phyloP scores from a whole-genome alignment of 148 eudicot species.

The Rhododendron simsii region DNA sequence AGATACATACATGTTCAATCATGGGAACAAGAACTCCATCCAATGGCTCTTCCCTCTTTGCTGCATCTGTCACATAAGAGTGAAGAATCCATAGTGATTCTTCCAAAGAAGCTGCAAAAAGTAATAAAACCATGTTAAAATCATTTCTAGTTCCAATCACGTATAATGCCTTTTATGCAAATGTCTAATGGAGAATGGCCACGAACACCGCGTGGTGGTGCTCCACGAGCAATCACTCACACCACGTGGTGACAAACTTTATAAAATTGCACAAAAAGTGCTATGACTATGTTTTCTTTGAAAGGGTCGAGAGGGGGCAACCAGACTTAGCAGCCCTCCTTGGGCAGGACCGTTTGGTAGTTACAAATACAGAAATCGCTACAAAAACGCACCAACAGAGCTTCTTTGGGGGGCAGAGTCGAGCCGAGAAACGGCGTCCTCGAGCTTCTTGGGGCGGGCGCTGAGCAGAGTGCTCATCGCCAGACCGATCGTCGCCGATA shows the following conservation, averaged over 20 bases:
- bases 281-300: neutral
- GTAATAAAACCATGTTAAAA: neutral
- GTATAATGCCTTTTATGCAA: neutral
- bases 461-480: slow-evolving; percentile 49
- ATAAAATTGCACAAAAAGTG: neutral
- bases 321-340: neutral
- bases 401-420: slow-evolving; percentile 28
- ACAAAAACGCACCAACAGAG: slow-evolving; percentile 17
- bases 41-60: slow-evolving; percentile 41
- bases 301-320: too few relatives aligned
- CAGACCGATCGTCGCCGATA: slow-evolving; percentile 55
- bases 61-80: slow-evolving; percentile 54
- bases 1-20: slow-evolving; percentile 48
- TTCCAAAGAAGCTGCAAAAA: slow-evolving; percentile 55
- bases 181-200: neutral
- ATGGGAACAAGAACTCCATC: slow-evolving; percentile 70
- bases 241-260: neutral
- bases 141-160: neutral
- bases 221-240: neutral
- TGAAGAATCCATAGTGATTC: slow-evolving; percentile 59
- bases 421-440: slow-evolving; percentile 49
- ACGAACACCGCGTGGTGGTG: neutral
- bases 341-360: too few relatives aligned
- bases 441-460: slow-evolving; percentile 57
- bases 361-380: neutral